Evolutionary conservation across 2,329 filamentous ascomycete genomes (phyloP), one percentile per base, ranked within the genome.

Genomic region (Grosmannia huntii): DNA sequence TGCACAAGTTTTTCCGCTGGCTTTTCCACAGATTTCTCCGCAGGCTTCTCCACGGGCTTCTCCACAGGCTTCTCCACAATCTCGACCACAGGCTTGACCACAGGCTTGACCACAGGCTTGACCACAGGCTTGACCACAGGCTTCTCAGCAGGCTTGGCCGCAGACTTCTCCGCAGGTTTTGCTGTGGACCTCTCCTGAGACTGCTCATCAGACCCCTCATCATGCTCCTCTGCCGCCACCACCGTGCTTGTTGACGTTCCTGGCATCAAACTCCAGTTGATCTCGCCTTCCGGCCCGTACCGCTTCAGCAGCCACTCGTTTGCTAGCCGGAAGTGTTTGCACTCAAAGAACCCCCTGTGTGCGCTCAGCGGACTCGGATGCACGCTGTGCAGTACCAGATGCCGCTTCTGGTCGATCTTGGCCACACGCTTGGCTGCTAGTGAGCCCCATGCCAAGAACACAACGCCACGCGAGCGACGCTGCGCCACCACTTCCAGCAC

Each of bases 281-380:
- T 90, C 66, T 84, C 81, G 1, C 82, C 86, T 3, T 85, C 86
- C n/a, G 80, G 75, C 0, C 94, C 94, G 70, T 97, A 96, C 59
- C 87, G 78, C 64, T 78, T 71, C 57, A 80, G 75, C 25, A 99
- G 76, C 94, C 94, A 99, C 65, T 88, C 84, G 67, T 96, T 95
- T 53, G 88, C 83, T 72, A 84, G 82, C 62, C 77, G 84, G 70
- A 95, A 96, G 71, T 95, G 90, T 0, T 83, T 82, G 65, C 87
- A 91, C 59, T 89, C 85, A 64, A 89, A 90, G 71, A 90, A 99
- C 1, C 94, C 94, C 57, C 82, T 79, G 16, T 77, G 73, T 4
- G 92, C 94, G 72, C 89, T 95, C 63, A 96, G 71, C n/a, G 94
- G 94, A 70, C 90, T 96, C 0, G 94, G 94, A 73, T 99, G 94